Base-by-base conservation (phyloP, 1,284 basidiomycete genomes). In the Tilletia setariae region DNA sequence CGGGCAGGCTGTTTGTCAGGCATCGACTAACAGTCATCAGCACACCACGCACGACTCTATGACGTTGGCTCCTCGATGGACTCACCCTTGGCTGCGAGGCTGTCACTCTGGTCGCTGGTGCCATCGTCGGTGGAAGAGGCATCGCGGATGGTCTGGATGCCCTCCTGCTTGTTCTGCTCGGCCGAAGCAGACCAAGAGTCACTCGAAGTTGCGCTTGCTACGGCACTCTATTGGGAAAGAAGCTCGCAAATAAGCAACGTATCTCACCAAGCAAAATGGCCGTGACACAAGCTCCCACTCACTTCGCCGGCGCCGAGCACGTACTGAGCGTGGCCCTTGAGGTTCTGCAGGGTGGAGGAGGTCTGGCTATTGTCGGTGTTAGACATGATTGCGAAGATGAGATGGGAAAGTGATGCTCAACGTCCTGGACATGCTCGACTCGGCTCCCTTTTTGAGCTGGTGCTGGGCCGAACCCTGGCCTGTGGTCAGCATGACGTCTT, bases 291-390 rank as follows among this genome's bases (percentile, higher is more conserved):
- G 42, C 15, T 32, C 25, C 23, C 6, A 35, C 64, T 66, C 42
- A 66, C 64, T 47, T 66, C 64, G 30, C 46, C 64, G 9, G 64
- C 64, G 11, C 64, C 64, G 23, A 53, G 51, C 32, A 35, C 64
- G 46, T 66, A 66, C 42, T 66, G 64, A 25, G 64, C 64, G 46
- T 66, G 64, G 35, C 64, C 64, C 13, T 15, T 21, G n/a, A 66
- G 2, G 56, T 61, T 61, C 30, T 32, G 30, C 25, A 35, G 15
- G 1, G 56, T 61, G 28, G 56, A 61, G 28, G 25, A 16, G 28
- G 30, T 61, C 19, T 19, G 16, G 16, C 16, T 49, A 19, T 49
- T 16, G 56, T 40, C 35, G 56, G 56, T 40, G 56, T 1, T 3
- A 23, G 51, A 56, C 51, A 56, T 56, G 21, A 2, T 28, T 56